A percentile compares a stretch with the other conserved stretches of the same genome.
phyloP scores from a whole-genome alignment of 176 grass and related monocot species.

The Thinopyrum elongatum region DNA sequence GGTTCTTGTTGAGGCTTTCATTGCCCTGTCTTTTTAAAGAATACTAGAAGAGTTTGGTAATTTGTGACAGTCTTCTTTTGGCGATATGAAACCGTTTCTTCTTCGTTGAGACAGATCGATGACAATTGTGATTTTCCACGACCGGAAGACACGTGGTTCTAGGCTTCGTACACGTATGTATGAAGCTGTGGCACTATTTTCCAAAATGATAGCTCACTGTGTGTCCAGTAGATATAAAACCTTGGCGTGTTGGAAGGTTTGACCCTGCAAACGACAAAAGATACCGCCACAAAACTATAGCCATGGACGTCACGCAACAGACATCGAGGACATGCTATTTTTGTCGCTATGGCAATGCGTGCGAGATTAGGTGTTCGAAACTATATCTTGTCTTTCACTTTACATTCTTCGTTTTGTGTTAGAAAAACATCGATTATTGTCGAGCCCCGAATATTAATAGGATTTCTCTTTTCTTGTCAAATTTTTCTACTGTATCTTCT shows the following conservation, averaged over 20 bases:
- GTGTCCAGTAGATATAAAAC: neutral
- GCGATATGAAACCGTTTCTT: too few relatives aligned
- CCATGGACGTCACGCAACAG: neutral
- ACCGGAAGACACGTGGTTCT: neutral
- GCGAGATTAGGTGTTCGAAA: neutral
- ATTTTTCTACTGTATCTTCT: too few relatives aligned
- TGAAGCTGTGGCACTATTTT: neutral
- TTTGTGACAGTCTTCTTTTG: too few relatives aligned
- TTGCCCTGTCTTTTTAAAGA: too few relatives aligned
- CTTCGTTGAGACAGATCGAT: too few relatives aligned
- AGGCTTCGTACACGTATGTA: neutral
- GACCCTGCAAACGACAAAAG: neutral
- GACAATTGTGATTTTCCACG: too few relatives aligned
- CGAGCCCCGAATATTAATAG: too few relatives aligned
- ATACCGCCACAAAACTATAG: neutral
- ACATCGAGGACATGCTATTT: neutral
- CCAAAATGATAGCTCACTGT: neutral
- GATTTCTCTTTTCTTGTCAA: too few relatives aligned
- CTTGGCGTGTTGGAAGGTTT: neutral
- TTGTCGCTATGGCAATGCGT: neutral
- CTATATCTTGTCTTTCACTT: neutral
- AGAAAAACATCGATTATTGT: neutral
- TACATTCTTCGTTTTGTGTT: neutral
- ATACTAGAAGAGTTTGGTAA: too few relatives aligned
- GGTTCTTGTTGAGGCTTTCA: too few relatives aligned